Evolutionary conservation across 176 grass and related monocot genomes (phyloP).

Genomic region (Paspalum vaginatum): DNA sequence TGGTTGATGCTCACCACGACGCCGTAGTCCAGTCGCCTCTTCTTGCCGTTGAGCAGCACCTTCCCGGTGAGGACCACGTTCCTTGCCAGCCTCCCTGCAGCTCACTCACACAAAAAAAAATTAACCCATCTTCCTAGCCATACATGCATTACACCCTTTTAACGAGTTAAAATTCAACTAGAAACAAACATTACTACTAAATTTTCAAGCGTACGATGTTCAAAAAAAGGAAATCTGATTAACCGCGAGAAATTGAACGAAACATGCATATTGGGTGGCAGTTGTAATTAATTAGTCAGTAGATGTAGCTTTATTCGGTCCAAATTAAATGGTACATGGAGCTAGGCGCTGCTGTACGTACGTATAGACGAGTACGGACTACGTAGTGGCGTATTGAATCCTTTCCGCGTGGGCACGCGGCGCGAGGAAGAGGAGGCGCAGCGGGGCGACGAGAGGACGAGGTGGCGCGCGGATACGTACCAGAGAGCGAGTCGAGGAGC

Average conservation of each 20-base stretch:
- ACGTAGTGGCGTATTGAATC: not conserved
- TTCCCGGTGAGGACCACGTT: constrained; percentile 87
- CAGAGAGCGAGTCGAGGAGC: constrained; percentile 90
- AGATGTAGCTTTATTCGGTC: not conserved
- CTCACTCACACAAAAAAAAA: not conserved
- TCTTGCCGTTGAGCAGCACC: constrained; percentile 91
- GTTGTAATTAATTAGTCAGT: not conserved
- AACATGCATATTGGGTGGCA: not conserved
- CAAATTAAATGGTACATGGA: not conserved
- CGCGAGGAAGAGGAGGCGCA: not conserved
- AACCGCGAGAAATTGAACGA: not conserved
- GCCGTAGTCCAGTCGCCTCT: constrained; percentile 90
- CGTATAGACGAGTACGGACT: not conserved
- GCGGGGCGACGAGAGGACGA: too few relatives aligned
- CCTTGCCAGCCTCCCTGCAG: constrained; percentile 85
- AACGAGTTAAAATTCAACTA: not conserved
- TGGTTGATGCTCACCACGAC: constrained; percentile 57
- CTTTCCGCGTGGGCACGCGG: not conserved
- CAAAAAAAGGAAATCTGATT: not conserved
- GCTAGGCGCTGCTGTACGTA: too few relatives aligned
- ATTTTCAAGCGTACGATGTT: not conserved
- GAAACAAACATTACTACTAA: not conserved
- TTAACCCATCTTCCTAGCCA: not conserved
- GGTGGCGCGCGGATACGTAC: not conserved
- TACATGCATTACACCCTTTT: not conserved